Evolutionary conservation across 2,329 filamentous ascomycete species (phyloP), one percentile per base, ranked within the genome.

Genomic region (Fusarium longipes): DNA sequence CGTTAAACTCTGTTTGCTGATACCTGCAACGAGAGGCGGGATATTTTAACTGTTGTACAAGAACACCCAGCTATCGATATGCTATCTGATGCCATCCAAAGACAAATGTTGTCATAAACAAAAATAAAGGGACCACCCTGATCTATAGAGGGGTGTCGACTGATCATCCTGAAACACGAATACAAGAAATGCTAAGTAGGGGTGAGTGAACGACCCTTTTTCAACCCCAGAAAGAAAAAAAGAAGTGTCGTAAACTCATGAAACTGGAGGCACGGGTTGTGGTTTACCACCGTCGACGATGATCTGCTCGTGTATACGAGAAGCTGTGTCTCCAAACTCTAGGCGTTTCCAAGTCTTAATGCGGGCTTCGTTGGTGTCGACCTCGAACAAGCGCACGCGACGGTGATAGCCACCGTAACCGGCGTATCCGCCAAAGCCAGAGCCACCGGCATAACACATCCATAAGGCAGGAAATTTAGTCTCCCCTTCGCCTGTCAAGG

Each of bases 361-460:
- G 44, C 93, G 87, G 9, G 91, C 95, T 61, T 92, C 89, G 75
- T 97, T 97, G 80, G 94, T 92, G 77, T 99, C 95, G 49, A 99
- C 88, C 72, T 98, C 95, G 76, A 96, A 99, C 40, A 99, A 86
- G 45, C 96, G 87, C 52, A 97, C 85, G 29, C 93, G 89, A 25
- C 96, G 91, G 73, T 94, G 86, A 76, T 91, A 98, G 6, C 91
- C 91, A 39, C 89, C 90, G 76, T 97, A 98, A 8, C 95, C 94
- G 20, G 91, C 96, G 76, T 99, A 99, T 0, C 96, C 96, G 55
- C 96, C 96, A 73, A 99, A 97, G 2, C 96, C 96, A 27, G 89
- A 88, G 25, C 92, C 96, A 30, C 96, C 96, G 10, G 90, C 95
- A 78, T 98, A 98, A 82, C 96, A 99, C 94, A 99, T 97, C 96